Base-by-base conservation (phyloP, 176 grass and related monocot genomes). In the Triticum urartu region DNA sequence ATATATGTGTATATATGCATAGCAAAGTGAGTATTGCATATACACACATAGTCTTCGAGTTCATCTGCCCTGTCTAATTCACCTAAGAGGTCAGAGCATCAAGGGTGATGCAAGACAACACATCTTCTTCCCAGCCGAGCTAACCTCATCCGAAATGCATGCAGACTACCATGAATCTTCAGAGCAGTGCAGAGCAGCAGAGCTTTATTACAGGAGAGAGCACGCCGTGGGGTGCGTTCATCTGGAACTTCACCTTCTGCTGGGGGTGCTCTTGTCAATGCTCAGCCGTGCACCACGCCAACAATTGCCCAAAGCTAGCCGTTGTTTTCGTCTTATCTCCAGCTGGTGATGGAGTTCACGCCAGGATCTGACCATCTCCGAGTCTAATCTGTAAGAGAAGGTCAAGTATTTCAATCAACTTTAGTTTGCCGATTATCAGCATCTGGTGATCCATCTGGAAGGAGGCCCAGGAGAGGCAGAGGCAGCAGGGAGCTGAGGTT, bases 401-500 rank as follows among this genome's bases (percentile, higher is more conserved):
- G 6, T 68, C 14, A 24, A 62, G 0, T 34, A 18, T 17, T 20
- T 72, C 72, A 86, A 18, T 90, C 79, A 5, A 3, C 75, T 71
- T 86, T 32, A 8, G 75, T 68, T 58, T 82, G 33, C 7, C 33
- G 42, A 76, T 28, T 83, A 35, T 89, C 77, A 30, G 75, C 52
- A 52, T 86, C 83, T 1, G 84, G 80, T 26, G 80, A 89, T 68
- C 88, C 93, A 59, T 81, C 81, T 4, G 96, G 96, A 52, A 98
- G 92, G 64, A 98, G 91, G 7, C 88, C 77, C 30, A 98, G 93
- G 52, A 98, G 91, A 72, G 96, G 96, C 25, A 98, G 82, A 38
- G 96, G 93, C 67, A 98, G 86, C 52, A 98, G 79, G 24, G 96
- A 98, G 50, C 90, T 98, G 64, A 98, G 79, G 75, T 94, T 98